phyloP scores from a whole-genome alignment of 352 stramenopile genomes.

The Elongisporangium anandrum region DNA sequence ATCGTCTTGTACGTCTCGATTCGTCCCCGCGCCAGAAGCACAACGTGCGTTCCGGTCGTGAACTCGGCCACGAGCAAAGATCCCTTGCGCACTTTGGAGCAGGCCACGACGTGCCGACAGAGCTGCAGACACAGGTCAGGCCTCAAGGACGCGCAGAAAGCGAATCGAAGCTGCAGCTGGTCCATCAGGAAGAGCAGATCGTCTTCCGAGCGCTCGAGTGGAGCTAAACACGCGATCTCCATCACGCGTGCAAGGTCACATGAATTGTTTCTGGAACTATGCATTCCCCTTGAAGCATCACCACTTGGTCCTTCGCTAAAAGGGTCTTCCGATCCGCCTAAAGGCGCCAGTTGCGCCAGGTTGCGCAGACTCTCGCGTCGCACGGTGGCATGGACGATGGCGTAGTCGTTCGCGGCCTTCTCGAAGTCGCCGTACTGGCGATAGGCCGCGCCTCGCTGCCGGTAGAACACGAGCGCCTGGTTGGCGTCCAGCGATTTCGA shows the following conservation, averaged over 20 bases:
- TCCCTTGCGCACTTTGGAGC: not conserved
- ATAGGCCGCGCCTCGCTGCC: constrained; percentile 47
- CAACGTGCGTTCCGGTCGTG: constrained; percentile 10
- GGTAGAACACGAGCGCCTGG: constrained; percentile 30
- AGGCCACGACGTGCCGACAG: constrained; percentile 18
- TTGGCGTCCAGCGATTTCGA: not conserved
- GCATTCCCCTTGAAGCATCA: not conserved
- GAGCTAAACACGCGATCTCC: constrained; percentile 13
- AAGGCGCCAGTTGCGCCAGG: not conserved
- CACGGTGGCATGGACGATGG: constrained; percentile 9
- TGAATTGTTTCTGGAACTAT: not conserved
- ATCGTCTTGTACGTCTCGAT: constrained; percentile 23
- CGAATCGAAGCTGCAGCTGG: constrained; percentile 35
- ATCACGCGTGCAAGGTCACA: constrained; percentile 19
- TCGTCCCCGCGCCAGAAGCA: constrained; percentile 20
- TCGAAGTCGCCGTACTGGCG: constrained; percentile 57
- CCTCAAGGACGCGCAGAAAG: constrained; percentile 28
- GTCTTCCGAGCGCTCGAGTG: constrained; percentile 17
- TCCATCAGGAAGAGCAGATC: constrained; percentile 42
- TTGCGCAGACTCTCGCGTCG: not conserved
- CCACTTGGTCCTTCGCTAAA: not conserved
- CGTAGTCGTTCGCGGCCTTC: constrained; percentile 56
- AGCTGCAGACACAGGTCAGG: constrained; percentile 33
- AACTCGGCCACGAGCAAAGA: not conserved
- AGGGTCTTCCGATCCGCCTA: not conserved